Conservation (phyloP, 345 rosid species). For the Eucalyptus marginata region DNA sequence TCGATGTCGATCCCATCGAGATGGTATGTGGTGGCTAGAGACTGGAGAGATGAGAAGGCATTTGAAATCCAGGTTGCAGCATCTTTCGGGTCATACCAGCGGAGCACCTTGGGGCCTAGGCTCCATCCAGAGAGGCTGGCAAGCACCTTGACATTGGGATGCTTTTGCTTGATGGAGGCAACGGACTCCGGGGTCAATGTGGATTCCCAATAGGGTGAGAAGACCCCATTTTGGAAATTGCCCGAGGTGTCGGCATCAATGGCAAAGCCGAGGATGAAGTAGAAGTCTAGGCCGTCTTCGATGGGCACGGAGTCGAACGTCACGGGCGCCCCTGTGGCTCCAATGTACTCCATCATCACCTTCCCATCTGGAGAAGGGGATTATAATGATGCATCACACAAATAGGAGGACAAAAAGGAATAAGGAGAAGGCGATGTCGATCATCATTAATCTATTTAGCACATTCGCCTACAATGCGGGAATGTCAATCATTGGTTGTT, state of each 20-base stretch:
- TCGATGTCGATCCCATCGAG: constrained; percentile 54
- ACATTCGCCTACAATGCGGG: not conserved
- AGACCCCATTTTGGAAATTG: constrained; percentile 20
- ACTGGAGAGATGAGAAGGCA: constrained; percentile 25
- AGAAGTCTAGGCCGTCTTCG: constrained; percentile 19
- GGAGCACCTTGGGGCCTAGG: constrained; percentile 15
- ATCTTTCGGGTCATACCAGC: constrained; percentile 30
- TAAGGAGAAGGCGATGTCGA: not conserved
- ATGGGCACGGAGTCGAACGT: constrained; percentile 24
- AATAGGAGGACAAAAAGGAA: not conserved
- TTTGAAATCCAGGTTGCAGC: constrained; percentile 25
- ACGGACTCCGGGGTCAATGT: constrained; percentile 19
- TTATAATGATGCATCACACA: not conserved
- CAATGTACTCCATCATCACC: constrained; percentile 64
- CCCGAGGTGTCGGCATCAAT: constrained; percentile 30
- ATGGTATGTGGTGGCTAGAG: constrained; percentile 13
- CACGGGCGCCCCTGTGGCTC: constrained; percentile 27
- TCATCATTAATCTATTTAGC: not conserved
- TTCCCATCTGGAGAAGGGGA: constrained; percentile 17
- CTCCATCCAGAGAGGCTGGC: constrained; percentile 56
- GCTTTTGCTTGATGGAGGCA: constrained; percentile 5
- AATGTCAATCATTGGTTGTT: not conserved
- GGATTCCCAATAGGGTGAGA: constrained; percentile 29
- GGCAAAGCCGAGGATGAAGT: constrained; percentile 43
- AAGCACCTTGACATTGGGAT: constrained; percentile 29